Conservation (phyloP, 306 rosid genomes). For the Sesbania bispinosa region DNA sequence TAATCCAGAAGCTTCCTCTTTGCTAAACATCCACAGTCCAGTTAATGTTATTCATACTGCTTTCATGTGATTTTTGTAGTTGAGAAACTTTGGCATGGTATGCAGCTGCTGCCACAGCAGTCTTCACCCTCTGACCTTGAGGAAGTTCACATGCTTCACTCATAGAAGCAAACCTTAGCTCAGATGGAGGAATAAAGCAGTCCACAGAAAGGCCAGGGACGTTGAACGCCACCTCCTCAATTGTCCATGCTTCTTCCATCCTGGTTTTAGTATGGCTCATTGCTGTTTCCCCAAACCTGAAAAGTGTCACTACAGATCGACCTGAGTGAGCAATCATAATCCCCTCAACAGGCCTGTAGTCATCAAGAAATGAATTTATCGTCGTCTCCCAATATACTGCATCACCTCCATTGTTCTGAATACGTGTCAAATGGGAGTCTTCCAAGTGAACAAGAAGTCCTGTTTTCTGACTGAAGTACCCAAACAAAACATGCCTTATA, state of each 20-base stretch:
- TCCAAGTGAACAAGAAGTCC: constrained; percentile 94
- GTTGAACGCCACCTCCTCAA: constrained; percentile 95
- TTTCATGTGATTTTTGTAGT: constrained; percentile 55
- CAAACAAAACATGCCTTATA: constrained; percentile 90
- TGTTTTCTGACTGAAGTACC: constrained; percentile 98
- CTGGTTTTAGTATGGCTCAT: constrained; percentile 97
- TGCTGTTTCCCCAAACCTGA: constrained; percentile 99
- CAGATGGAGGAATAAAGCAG: constrained; percentile 98
- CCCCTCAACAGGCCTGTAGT: constrained; percentile 88
- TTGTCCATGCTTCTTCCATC: constrained; percentile 99
- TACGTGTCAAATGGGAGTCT: constrained; percentile 99
- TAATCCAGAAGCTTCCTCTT: constrained; percentile 27
- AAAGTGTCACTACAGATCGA: constrained; percentile 91
- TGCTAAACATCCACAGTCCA: constrained; percentile 78
- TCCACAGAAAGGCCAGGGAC: constrained; percentile 94
- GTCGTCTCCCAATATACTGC: constrained; percentile 99
- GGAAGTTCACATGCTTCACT: constrained; percentile 76
- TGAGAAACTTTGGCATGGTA: constrained; percentile 68
- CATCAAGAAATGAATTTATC: constrained; percentile 89
- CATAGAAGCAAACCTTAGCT: constrained; percentile 85
- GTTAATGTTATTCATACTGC: constrained; percentile 44
- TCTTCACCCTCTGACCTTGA: constrained; percentile 60
- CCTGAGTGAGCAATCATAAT: constrained; percentile 96
- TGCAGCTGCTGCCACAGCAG: constrained; percentile 46
- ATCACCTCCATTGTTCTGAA: constrained; percentile 95